These are phyloP conservation scores for Aureobasidium sp. DNA, from an alignment of 2,329 filamentous ascomycete species.

Conservation along the genomic window DNA sequence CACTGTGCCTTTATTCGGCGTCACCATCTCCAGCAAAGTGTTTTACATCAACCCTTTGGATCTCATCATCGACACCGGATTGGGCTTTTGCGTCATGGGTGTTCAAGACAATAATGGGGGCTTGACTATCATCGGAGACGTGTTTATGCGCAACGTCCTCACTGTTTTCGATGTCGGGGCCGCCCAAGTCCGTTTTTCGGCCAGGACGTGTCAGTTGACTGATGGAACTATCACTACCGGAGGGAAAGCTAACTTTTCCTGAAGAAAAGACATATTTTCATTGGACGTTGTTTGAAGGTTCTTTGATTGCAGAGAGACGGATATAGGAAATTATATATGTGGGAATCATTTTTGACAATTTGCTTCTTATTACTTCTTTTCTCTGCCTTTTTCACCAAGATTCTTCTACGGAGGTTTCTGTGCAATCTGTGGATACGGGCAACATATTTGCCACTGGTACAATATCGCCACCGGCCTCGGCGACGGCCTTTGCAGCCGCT, in stretches of 20 bases:
- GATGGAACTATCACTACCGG: not conserved
- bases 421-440: not conserved
- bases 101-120: conserved; percentile 26
- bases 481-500: conserved; percentile 59
- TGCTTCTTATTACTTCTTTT: not conserved
- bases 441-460: conserved; percentile 17
- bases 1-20: conserved; percentile 33
- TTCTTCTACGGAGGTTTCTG: not conserved
- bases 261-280: not conserved
- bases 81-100: conserved; percentile 26
- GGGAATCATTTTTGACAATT: not conserved
- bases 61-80: conserved; percentile 20
- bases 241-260: not conserved
- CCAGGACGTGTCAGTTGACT: conserved; percentile 20
- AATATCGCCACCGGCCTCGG: conserved; percentile 61
- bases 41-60: conserved; percentile 26
- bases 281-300: not conserved
- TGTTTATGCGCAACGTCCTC: conserved; percentile 44
- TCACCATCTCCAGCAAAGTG: conserved; percentile 32
- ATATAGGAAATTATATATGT: not conserved
- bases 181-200: conserved; percentile 40
- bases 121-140: conserved; percentile 37
- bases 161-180: conserved; percentile 44
- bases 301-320: not conserved
- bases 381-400: not conserved